A percentile compares a stretch with the other conserved stretches of the same genome.
phyloP scores from a whole-genome alignment of 495 filamentous ascomycete genomes.

The Xylaria cubensis region DNA sequence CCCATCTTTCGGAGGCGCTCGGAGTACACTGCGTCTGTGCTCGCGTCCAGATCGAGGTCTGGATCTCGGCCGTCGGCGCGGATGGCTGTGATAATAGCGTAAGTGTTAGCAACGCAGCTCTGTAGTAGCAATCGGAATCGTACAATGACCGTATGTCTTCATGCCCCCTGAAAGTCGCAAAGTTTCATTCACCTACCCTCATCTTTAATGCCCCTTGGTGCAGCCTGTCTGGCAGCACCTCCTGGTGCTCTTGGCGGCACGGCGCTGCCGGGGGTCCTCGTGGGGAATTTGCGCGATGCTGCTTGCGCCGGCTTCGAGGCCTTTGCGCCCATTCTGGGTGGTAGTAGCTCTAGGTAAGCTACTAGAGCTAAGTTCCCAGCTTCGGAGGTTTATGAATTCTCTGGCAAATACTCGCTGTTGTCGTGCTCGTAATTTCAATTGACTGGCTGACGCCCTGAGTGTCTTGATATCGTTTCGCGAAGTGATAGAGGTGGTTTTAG shows the following conservation, averaged over 20 bases:
- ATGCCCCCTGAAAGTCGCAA: neutral
- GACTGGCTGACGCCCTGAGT: neutral
- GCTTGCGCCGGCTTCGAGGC: slow-evolving; percentile 46
- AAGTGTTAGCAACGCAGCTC: slow-evolving; percentile 5
- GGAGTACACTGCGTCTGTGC: slow-evolving; percentile 44
- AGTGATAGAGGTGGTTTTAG: neutral
- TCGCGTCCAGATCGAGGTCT: slow-evolving; percentile 39
- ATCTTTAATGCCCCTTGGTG: slow-evolving; percentile 37
- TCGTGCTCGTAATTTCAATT: neutral
- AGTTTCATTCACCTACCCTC: slow-evolving; percentile 40
- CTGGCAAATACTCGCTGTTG: neutral
- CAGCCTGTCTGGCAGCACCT: slow-evolving; percentile 9
- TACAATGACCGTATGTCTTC: neutral
- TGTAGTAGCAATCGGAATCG: neutral
- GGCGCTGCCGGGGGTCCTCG: slow-evolving; percentile 45
- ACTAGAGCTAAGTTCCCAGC: neutral
- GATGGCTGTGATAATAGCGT: slow-evolving; percentile 32
- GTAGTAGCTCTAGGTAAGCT: neutral
- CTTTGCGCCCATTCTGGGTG: slow-evolving; percentile 36
- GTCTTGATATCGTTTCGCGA: neutral
- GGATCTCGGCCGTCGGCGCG: slow-evolving; percentile 41
- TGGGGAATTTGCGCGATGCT: slow-evolving; percentile 50
- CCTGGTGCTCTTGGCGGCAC: slow-evolving; percentile 32
- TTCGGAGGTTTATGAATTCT: neutral
- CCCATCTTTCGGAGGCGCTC: slow-evolving; percentile 54